phyloP scores from a whole-genome alignment of 1,284 basidiomycete genomes.

The Mycosarcoma mackinlayi region DNA sequence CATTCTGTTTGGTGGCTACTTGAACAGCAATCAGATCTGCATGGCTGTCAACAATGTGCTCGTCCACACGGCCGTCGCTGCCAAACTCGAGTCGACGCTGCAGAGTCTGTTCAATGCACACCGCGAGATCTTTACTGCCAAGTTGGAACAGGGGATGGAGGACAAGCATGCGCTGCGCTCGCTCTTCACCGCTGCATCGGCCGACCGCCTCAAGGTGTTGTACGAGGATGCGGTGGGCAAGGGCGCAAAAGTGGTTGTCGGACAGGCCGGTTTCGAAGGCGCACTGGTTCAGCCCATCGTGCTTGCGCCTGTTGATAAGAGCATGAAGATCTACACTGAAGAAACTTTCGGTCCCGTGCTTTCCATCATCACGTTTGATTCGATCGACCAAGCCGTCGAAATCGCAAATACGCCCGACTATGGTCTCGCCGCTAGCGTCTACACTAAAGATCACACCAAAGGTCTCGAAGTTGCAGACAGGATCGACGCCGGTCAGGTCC shows the following conservation, averaged over 20 bases:
- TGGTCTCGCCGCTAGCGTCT: constrained; percentile 73
- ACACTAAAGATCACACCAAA: constrained; percentile 72
- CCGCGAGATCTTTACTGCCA: constrained; percentile 65
- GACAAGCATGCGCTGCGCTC: constrained; percentile 61
- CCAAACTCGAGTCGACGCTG: constrained; percentile 70
- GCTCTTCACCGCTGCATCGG: constrained; percentile 73
- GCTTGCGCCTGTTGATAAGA: constrained; percentile 71
- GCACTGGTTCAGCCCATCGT: constrained; percentile 74
- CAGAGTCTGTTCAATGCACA: constrained; percentile 69
- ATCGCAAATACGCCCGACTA: constrained; percentile 74
- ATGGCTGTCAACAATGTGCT: constrained; percentile 79
- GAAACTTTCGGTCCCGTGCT: constrained; percentile 89
- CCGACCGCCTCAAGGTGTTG: constrained; percentile 72
- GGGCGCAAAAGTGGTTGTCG: constrained; percentile 73
- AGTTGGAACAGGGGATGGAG: constrained; percentile 22
- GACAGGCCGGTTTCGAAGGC: constrained; percentile 69
- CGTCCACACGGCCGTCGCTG: constrained; percentile 71
- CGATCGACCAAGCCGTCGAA: constrained; percentile 76
- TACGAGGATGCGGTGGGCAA: constrained; percentile 72
- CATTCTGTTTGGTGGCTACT: constrained; percentile 72
- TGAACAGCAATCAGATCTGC: constrained; percentile 77
- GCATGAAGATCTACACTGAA: constrained; percentile 69
- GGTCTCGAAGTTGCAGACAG: constrained; percentile 72
- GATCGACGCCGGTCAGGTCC: constrained; percentile 69
- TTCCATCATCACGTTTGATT: constrained; percentile 79